Evolutionary conservation across 73 alveolate genomes (phyloP).

Genomic region (Urostyla sp.): DNA sequence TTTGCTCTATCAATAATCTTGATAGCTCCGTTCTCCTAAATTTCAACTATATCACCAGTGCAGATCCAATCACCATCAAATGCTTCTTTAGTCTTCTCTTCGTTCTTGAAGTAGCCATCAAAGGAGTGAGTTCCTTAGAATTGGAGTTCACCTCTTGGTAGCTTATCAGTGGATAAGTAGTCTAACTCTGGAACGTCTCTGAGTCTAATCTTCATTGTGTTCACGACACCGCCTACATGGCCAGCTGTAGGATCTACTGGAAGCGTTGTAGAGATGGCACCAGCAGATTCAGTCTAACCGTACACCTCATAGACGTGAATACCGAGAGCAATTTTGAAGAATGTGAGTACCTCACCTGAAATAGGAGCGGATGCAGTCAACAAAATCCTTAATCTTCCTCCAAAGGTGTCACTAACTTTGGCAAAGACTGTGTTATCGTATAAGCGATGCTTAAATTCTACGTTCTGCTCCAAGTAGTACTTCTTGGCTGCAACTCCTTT

Average conservation of each 20-base stretch:
- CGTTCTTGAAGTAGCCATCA: slow-evolving; percentile 75
- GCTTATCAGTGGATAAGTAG: slow-evolving; percentile 80
- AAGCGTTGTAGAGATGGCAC: slow-evolving; percentile 69
- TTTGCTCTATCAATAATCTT: slow-evolving; percentile 95
- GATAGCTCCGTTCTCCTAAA: slow-evolving; percentile 81
- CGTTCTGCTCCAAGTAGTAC: slow-evolving; percentile 46
- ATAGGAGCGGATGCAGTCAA: slow-evolving; percentile 86
- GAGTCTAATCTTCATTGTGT: slow-evolving; percentile 86
- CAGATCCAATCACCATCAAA: slow-evolving; percentile 83
- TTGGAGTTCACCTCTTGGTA: slow-evolving; percentile 89
- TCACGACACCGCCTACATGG: slow-evolving; percentile 92
- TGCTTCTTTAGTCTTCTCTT: slow-evolving; percentile 74
- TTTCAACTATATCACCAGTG: slow-evolving; percentile 91
- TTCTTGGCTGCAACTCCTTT: slow-evolving; percentile 68
- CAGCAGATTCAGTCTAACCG: slow-evolving; percentile 87
- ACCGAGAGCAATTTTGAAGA: slow-evolving; percentile 68
- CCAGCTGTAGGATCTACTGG: slow-evolving; percentile 80
- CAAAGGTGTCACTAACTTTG: slow-evolving; percentile 65
- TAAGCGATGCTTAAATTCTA: slow-evolving; percentile 61
- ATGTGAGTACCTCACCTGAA: slow-evolving; percentile 63
- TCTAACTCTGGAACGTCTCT: slow-evolving; percentile 94
- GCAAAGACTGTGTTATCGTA: slow-evolving; percentile 75
- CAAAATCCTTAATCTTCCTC: slow-evolving; percentile 76
- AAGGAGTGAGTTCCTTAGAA: slow-evolving; percentile 67
- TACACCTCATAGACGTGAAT: slow-evolving; percentile 70